Evolutionary conservation across 2,329 filamentous ascomycete species (phyloP), one percentile per base, ranked within the genome.

Genomic region (Colletotrichum melonis): DNA sequence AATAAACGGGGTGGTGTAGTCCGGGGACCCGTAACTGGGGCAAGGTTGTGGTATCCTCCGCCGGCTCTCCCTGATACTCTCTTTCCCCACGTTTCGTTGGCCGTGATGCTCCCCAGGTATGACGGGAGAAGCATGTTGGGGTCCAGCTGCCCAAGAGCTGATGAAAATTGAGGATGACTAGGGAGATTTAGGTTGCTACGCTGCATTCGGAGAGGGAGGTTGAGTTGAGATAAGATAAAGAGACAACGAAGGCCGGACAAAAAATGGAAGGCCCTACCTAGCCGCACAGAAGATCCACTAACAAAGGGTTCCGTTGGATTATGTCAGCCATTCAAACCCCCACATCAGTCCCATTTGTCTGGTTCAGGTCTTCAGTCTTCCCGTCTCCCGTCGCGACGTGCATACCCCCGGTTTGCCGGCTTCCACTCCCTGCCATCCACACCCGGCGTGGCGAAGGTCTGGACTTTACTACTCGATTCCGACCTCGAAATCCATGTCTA

Each of bases 221-320:
- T 49, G 42, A 49, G 42, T 73, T 35, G 46, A 73, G 70, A 73
- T 73, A 73, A 73, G 70, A 73, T 62, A 70, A 56, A 73, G 60
- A 70, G 70, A 73, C 69, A 65, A 59, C 60, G 62, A 24, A 62
- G 19, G 42, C 16, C 16, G 42, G 7, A 16, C 67, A 73, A 70
- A 67, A 60, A 62, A 12, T 35, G 32, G 32, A 35, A 56, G 66
- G 59, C 67, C 70, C 55, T 26, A 22, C 30, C 32, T 26, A 32
- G 38, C 16, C 19, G 42, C 42, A 49, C 42, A 49, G 19, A 19
- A 49, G 42, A 49, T 49, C 22, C 38, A 54, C 42, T 49, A 9
- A 19, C 55, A 46, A 56, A 42, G 55, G 35, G 19, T 14, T n/a
- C 26, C 58, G 32, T 11, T 28, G 26, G n/a, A 42, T 72, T 70